Evolutionary conservation across 371 early-diverging fungal genomes (phyloP).

Genomic region (Mucor sp.): DNA sequence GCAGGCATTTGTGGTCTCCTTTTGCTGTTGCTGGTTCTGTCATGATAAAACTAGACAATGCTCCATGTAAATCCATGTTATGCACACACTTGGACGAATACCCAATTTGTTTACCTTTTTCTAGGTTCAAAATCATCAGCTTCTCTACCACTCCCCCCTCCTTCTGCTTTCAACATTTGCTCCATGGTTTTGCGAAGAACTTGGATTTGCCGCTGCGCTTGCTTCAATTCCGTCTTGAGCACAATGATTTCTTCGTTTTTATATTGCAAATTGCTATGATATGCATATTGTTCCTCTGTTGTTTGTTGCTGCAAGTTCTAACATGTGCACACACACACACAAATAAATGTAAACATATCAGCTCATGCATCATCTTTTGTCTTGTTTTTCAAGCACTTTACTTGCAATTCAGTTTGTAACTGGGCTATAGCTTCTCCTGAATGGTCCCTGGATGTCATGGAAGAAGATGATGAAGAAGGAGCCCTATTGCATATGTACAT

Average conservation of each 20-base stretch:
- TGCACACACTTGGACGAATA: neutral
- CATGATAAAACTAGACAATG: neutral
- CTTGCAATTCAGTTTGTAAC: conserved; percentile 7
- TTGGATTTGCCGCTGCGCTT: conserved; percentile 35
- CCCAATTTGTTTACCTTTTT: conserved; percentile 4
- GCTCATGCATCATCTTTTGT: neutral
- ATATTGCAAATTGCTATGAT: conserved; percentile 8
- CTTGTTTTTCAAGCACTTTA: neutral
- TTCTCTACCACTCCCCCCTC: conserved; percentile 12
- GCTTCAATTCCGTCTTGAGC: conserved; percentile 24
- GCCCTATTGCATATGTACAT: neutral
- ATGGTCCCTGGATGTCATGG: neutral
- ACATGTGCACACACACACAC: neutral
- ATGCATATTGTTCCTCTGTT: conserved; percentile 11
- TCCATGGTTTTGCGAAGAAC: conserved; percentile 43
- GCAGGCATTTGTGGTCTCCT: conserved; percentile 6
- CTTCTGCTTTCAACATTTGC: conserved; percentile 36
- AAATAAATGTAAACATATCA: neutral
- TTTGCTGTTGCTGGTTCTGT: neutral
- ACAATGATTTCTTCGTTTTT: conserved; percentile 25
- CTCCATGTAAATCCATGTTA: neutral
- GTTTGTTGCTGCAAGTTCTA: conserved; percentile 8
- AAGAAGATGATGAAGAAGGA: neutral
- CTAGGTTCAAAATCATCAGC: conserved; percentile 7
- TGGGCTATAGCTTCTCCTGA: neutral